These are phyloP conservation scores for Skeletonema potamos DNA, from an alignment of 108 stramenopile species.

Conservation along the genomic window DNA sequence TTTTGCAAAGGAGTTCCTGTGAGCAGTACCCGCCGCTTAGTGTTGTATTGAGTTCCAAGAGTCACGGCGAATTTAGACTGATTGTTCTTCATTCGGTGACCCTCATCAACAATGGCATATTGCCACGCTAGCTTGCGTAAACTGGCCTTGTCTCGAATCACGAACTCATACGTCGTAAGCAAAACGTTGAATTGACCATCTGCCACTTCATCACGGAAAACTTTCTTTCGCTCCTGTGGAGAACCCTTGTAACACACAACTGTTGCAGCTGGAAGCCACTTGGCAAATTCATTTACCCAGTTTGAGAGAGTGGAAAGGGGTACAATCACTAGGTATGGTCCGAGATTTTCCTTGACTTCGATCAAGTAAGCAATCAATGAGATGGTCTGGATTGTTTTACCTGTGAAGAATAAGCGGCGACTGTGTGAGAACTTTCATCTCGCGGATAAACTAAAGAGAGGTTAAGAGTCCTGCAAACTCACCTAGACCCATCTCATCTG, in stretches of 20 bases:
- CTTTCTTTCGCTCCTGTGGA: constrained; percentile 72
- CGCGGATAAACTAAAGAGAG: background rate
- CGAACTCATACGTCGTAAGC: constrained; percentile 94
- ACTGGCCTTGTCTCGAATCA: constrained; percentile 93
- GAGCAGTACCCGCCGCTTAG: constrained; percentile 89
- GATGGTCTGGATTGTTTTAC: constrained; percentile 96
- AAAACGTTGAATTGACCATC: constrained; percentile 82
- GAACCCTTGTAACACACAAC: constrained; percentile 75
- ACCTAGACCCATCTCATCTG: constrained; percentile 87
- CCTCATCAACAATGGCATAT: constrained; percentile 96
- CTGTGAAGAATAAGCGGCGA: background rate
- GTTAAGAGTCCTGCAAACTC: too few species aligned
- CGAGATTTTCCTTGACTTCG: constrained; percentile 59
- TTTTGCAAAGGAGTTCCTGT: constrained; percentile 99
- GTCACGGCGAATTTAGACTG: constrained; percentile 94
- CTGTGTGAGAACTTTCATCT: background rate
- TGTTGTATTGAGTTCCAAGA: constrained; percentile 87
- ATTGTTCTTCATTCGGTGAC: constrained; percentile 98
- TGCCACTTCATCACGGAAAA: constrained; percentile 75
- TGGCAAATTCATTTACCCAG: constrained; percentile 97
- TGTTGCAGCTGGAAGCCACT: constrained; percentile 88
- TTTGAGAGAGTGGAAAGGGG: constrained; percentile 98
- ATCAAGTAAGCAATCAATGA: constrained; percentile 87
- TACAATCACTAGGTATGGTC: constrained; percentile 95
- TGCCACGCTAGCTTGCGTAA: constrained; percentile 93